A percentile compares a stretch with the other conserved stretches of the same genome.
Evolutionary conservation across 2,329 filamentous ascomycete species (phyloP).

Genomic region (Aspergillus arachidicola): DNA sequence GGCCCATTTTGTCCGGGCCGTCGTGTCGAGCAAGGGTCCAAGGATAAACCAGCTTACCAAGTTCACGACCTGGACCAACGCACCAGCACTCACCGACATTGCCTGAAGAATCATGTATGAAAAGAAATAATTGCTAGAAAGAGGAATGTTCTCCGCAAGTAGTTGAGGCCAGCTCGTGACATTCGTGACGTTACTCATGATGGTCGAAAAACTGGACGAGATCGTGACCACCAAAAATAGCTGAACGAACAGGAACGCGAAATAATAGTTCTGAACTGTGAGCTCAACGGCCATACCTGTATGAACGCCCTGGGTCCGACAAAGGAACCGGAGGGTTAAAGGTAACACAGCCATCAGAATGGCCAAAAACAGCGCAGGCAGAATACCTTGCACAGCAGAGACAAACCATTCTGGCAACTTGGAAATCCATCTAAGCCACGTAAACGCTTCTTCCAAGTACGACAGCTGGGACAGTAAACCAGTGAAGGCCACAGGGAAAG

Average conservation of each 20-base stretch:
- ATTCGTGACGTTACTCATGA: constrained; percentile 64
- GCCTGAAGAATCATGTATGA: constrained; percentile 97
- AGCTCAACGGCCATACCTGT: constrained; percentile 78
- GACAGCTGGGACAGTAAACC: constrained; percentile 79
- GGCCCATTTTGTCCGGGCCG: constrained; percentile 77
- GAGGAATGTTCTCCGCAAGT: constrained; percentile 78
- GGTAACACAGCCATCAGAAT: constrained; percentile 81
- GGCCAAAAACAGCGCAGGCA: constrained; percentile 76
- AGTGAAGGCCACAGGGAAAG: constrained; percentile 86
- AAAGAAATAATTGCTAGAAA: constrained; percentile 95
- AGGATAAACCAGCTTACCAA: constrained; percentile 81
- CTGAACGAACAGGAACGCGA: constrained; percentile 90
- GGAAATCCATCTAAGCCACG: constrained; percentile 72
- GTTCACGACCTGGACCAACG: constrained; percentile 78
- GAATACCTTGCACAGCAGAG: constrained; percentile 77
- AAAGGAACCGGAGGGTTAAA: constrained; percentile 73
- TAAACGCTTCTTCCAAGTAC: constrained; percentile 64
- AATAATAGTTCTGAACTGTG: constrained; percentile 90
- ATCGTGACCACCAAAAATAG: constrained; percentile 92
- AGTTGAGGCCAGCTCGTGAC: constrained; percentile 71
- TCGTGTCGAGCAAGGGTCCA: constrained; percentile 80
- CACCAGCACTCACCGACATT: constrained; percentile 85
- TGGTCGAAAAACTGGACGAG: constrained; percentile 70
- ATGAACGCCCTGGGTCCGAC: constrained; percentile 74
- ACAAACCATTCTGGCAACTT: constrained; percentile 62